A percentile compares a stretch with the other conserved stretches of the same genome.
Conservation (phyloP, 108 stramenopile species). For the Skeletonema menzelii region DNA sequence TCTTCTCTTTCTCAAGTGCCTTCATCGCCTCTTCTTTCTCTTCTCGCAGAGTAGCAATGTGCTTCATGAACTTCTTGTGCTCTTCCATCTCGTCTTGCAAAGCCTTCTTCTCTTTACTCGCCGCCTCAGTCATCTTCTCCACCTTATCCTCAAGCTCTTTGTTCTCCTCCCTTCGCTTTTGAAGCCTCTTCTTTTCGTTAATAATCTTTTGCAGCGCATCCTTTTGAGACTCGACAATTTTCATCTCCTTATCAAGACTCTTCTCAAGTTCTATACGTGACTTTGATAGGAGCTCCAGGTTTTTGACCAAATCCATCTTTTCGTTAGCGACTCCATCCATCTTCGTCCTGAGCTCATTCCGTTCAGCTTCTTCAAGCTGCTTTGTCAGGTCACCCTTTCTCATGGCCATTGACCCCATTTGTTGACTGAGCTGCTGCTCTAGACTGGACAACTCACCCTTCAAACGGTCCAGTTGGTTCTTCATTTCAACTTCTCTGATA, state of each 20-base stretch:
- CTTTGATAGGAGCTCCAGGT: constrained; percentile 19
- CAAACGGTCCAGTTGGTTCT: constrained; percentile 15
- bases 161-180: constrained; percentile 39
- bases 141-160: constrained; percentile 38
- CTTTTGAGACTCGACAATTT: constrained; percentile 24
- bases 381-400: constrained; percentile 7
- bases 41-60: constrained; percentile 8
- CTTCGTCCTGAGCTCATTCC: constrained; percentile 7
- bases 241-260: constrained; percentile 33
- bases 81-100: constrained; percentile 36
- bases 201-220: constrained; percentile 28
- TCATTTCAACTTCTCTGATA: constrained; percentile 19
- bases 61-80: constrained; percentile 29
- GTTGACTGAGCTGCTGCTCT: constrained; percentile 23
- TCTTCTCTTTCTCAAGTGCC: constrained; percentile 29
- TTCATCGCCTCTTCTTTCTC: constrained; percentile 15
- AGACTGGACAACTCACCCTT: constrained; percentile 26
- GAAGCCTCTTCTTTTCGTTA: constrained; percentile 20
- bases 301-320: constrained; percentile 33
- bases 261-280: constrained; percentile 27
- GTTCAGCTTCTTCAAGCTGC: no score
- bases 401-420: constrained; percentile 33
- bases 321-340: constrained; percentile 21
- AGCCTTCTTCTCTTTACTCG: constrained; percentile 33
- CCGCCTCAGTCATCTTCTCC: constrained; percentile 36